Conservation (phyloP, 495 filamentous ascomycete genomes). For the Monascus purpureus region DNA sequence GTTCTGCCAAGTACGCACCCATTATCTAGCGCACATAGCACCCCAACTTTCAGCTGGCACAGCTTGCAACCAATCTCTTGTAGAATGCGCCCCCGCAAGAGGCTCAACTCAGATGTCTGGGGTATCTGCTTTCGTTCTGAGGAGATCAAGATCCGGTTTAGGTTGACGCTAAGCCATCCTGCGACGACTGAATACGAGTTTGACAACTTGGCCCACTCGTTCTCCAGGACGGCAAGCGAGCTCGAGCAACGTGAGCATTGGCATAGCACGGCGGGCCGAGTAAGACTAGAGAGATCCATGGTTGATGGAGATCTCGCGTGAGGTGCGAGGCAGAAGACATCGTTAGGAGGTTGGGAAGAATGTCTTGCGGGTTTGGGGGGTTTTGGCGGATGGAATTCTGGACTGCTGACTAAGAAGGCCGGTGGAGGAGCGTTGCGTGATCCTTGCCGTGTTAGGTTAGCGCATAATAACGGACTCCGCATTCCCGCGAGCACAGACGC, state of each 20-base stretch:
- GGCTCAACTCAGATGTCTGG: constrained; percentile 22
- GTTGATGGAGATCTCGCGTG: constrained; percentile 2
- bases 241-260: constrained; percentile 33
- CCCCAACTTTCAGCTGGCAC: constrained; percentile 31
- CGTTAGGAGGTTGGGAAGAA: neutral
- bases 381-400: constrained; percentile 5
- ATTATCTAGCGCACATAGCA: constrained; percentile 23
- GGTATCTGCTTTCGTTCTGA: constrained; percentile 29
- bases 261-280: constrained; percentile 26
- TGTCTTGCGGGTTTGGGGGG: neutral
- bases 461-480: too few species aligned
- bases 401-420: constrained; percentile 8
- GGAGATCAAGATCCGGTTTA: constrained; percentile 28
- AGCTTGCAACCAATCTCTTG: constrained; percentile 31
- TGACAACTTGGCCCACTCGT: constrained; percentile 33
- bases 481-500: too few species aligned
- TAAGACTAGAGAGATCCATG: constrained; percentile 27
- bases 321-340: neutral
- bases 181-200: constrained; percentile 26
- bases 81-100: constrained; percentile 27
- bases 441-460: too few species aligned
- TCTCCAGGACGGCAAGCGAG: constrained; percentile 32
- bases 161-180: constrained; percentile 31
- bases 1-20: constrained; percentile 16
- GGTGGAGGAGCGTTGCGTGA: constrained; percentile 12